phyloP scores from a whole-genome alignment of 345 rosid species.

The Eutrema japonicum region DNA sequence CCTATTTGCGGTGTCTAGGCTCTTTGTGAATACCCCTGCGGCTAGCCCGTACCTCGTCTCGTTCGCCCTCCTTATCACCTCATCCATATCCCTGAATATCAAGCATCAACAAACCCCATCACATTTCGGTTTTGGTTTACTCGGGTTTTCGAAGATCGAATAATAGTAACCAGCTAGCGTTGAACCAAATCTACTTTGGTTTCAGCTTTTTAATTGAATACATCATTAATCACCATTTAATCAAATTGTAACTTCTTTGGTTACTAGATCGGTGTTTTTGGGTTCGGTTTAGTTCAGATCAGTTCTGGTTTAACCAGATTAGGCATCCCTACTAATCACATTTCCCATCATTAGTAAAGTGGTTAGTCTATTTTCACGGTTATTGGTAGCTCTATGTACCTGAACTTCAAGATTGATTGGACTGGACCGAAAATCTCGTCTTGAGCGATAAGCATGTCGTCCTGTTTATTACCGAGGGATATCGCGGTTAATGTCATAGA shows the following conservation, averaged over 20 bases:
- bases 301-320: too few relatives aligned
- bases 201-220: neutral
- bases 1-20: constrained; percentile 68
- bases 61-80: constrained; percentile 79
- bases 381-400: constrained; percentile 42
- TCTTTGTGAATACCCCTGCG: constrained; percentile 87
- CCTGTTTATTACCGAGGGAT: constrained; percentile 49
- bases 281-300: too few relatives aligned
- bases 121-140: neutral
- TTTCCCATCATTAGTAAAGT: neutral
- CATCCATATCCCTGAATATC: constrained; percentile 62
- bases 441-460: constrained; percentile 86
- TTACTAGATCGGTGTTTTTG: neutral
- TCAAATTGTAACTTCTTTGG: neutral
- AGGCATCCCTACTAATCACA: constrained; percentile 6
- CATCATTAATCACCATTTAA: neutral
- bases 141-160: neutral
- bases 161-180: neutral
- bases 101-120: constrained; percentile 20
- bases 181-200: neutral
- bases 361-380: neutral
- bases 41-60: constrained; percentile 73
- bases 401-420: constrained; percentile 92
- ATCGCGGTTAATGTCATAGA: neutral
- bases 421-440: constrained; percentile 99